Evolutionary conservation across 163 green algal species (phyloP).

Genomic region (Prototheca wickerhamii): DNA sequence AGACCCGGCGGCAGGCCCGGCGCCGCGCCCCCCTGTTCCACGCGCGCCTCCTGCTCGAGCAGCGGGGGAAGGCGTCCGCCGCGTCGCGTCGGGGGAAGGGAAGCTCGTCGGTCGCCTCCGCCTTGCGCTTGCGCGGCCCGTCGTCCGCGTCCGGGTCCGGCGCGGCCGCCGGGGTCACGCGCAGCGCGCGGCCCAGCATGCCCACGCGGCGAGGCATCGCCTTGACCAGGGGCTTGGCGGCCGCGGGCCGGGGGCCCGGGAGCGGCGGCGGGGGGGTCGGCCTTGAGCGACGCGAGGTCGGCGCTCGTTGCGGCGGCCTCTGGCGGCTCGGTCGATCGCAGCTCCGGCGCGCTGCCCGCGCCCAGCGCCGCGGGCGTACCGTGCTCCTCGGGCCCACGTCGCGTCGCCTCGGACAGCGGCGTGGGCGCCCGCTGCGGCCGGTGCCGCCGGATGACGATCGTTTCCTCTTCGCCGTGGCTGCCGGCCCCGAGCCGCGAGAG

Average conservation of each 20-base stretch:
- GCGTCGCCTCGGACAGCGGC: too few species aligned
- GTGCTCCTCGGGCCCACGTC: not conserved
- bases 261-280: too few species aligned
- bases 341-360: too few species aligned
- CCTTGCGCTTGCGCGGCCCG: conserved; percentile 38
- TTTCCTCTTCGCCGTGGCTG: conserved; percentile 25
- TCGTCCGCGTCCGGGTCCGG: too few species aligned
- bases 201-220: not conserved
- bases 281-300: too few species aligned
- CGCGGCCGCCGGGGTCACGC: conserved; percentile 12
- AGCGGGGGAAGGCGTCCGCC: not conserved
- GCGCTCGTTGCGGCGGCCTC: too few species aligned
- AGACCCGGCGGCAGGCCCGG: not conserved
- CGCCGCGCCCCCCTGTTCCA: not conserved
- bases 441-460: conserved; percentile 20
- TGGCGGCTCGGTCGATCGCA: too few species aligned
- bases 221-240: not conserved
- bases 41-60: conserved; percentile 12
- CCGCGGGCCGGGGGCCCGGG: too few species aligned
- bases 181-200: conserved; percentile 17
- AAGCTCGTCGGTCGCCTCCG: conserved; percentile 10
- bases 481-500: conserved; percentile 11
- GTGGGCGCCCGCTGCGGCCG: too few species aligned
- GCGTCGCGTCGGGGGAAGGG: not conserved
- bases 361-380: too few species aligned